Percentiles rank a stretch among this genome's conserved stretches.
Conservation (phyloP, 1,284 basidiomycete genomes). For the Fomitiporia mediterranea region DNA sequence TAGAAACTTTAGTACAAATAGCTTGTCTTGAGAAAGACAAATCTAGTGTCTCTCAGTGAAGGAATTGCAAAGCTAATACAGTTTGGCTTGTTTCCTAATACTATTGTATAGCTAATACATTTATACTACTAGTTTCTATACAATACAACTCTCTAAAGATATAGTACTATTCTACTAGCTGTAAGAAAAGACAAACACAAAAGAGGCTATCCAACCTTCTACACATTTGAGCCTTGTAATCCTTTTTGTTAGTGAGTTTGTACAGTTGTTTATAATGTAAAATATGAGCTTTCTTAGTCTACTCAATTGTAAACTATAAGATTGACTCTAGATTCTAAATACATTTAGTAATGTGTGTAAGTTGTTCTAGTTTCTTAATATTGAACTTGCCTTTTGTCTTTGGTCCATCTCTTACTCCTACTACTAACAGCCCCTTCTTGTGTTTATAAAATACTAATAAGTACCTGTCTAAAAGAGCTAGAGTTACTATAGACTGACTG, state of each 20-base stretch:
- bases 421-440: background rate
- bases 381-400: background rate
- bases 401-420: background rate
- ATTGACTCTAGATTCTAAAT: background rate
- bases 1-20: no score
- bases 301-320: background rate
- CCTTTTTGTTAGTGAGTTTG: background rate
- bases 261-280: background rate
- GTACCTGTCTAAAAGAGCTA: background rate
- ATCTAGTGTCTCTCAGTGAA: no score
- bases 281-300: background rate
- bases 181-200: background rate
- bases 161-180: background rate
- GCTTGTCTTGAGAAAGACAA: no score
- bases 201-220: background rate
- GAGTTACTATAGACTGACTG: background rate
- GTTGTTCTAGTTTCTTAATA: background rate
- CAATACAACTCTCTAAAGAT: no score
- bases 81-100: no score
- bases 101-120: no score
- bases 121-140: no score
- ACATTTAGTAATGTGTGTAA: background rate
- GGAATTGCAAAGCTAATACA: no score
- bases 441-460: background rate
- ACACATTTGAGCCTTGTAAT: constrained; percentile 1